Evolutionary conservation across 441 rosid genomes (phyloP).

Genomic region (Corymbia citriodora): DNA sequence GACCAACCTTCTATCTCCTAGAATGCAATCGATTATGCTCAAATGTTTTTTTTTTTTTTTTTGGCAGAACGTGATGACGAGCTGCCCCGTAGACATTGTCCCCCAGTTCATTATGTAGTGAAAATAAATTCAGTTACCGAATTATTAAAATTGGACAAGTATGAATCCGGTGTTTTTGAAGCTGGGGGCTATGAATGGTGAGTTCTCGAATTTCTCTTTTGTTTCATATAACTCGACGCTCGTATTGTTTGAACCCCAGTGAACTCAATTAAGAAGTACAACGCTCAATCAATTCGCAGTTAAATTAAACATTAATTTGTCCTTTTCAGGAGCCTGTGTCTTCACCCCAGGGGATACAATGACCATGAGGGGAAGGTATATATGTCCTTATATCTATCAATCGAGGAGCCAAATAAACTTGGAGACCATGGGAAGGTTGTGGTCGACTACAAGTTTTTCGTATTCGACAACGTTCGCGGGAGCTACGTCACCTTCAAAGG

Average conservation of each 20-base stretch:
- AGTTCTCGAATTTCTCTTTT: background rate
- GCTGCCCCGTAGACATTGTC: background rate
- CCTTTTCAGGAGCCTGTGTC: constrained; percentile 26
- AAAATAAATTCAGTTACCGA: fast-evolving
- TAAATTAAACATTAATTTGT: fast-evolving
- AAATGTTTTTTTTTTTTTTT: fast-evolving
- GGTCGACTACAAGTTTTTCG: constrained; percentile 5
- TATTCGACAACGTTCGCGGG: background rate
- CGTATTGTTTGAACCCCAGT: fast-evolving
- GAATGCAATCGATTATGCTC: background rate
- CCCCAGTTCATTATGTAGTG: background rate
- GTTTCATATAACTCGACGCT: fast-evolving
- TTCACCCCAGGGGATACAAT: constrained; percentile 8
- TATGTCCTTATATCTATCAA: constrained; percentile 14
- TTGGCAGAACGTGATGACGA: background rate
- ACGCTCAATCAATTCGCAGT: fast-evolving
- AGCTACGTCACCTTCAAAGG: background rate
- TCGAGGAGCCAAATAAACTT: background rate
- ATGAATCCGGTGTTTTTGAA: background rate
- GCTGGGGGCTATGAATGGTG: background rate
- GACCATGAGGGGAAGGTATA: background rate
- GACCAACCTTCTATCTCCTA: background rate
- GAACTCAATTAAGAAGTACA: background rate
- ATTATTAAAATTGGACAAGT: fast-evolving
- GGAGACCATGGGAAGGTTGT: background rate